Percentiles rank a stretch among this genome's conserved stretches.
These are phyloP conservation scores for Neurospora sp. DNA, from an alignment of 495 filamentous ascomycete genomes.

Conservation along the genomic window DNA sequence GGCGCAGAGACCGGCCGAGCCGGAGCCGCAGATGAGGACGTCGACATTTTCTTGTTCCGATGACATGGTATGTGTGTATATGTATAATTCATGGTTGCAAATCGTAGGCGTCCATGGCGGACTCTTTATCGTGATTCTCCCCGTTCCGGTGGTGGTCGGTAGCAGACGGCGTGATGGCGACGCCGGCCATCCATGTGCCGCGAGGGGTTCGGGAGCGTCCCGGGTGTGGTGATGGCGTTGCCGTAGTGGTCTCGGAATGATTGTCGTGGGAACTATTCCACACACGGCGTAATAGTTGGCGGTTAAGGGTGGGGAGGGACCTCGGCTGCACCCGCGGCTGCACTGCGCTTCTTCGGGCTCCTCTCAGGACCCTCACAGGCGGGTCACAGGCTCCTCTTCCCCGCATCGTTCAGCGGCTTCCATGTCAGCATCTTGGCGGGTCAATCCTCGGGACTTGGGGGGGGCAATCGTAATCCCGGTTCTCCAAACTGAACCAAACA, in stretches of 20 bases:
- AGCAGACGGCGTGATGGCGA: background rate
- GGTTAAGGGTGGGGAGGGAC: background rate
- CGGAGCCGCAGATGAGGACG: conserved; percentile 57
- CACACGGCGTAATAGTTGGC: background rate
- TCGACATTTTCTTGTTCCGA: conserved; percentile 26
- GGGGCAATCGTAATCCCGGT: conserved; percentile 6
- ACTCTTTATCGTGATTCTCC: background rate
- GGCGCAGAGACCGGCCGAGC: conserved; percentile 60
- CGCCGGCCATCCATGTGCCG: background rate
- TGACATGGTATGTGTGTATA: conserved; percentile 1
- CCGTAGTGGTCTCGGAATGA: background rate
- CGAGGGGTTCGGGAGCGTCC: background rate
- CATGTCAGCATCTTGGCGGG: background rate
- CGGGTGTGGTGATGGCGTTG: background rate
- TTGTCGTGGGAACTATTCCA: background rate
- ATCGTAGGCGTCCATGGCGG: background rate
- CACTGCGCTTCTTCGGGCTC: background rate
- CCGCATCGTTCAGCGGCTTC: conserved; percentile 1
- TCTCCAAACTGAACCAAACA: background rate
- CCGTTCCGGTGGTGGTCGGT: background rate
- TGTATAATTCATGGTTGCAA: background rate
- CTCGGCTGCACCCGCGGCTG: background rate
- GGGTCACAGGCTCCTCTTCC: conserved; percentile 1
- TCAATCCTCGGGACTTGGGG: background rate
- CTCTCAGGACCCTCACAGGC: background rate